A percentile compares a stretch with the other conserved stretches of the same genome.
phyloP scores from a whole-genome alignment of 129 eudicot genomes.

The Tagetes erecta region DNA sequence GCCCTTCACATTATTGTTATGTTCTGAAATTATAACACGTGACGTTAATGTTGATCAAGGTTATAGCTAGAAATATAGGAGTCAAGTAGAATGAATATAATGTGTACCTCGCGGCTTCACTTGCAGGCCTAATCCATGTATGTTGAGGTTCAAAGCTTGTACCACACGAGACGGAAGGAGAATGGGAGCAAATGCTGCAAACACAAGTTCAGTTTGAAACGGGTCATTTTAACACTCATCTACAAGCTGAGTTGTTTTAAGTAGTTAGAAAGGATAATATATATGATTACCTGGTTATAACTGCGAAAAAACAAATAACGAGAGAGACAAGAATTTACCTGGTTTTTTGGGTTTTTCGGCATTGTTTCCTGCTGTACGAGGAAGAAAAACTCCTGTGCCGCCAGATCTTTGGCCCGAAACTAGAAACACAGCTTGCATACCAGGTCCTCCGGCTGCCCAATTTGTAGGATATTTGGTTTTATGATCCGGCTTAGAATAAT shows the following conservation, averaged over 20 bases:
- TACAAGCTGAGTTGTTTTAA: too few species aligned
- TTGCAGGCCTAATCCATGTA: slow-evolving; percentile 59
- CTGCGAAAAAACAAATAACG: not conserved
- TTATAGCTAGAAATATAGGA: not conserved
- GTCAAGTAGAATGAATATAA: not conserved
- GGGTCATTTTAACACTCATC: not conserved
- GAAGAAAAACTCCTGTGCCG: slow-evolving; percentile 88
- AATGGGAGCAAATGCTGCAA: slow-evolving; percentile 71
- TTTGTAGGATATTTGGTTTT: slow-evolving; percentile 36
- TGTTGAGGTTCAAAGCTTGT: slow-evolving; percentile 70
- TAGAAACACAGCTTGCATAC: slow-evolving; percentile 68
- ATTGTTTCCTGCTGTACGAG: slow-evolving; percentile 45
- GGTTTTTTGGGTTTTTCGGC: slow-evolving; percentile 50
- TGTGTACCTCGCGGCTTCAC: slow-evolving; percentile 48
- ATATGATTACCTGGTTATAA: too few species aligned
- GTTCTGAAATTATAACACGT: slow-evolving; percentile 37
- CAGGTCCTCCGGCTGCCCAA: slow-evolving; percentile 59
- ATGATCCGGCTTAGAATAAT: slow-evolving; percentile 33
- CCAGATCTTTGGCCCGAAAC: slow-evolving; percentile 53
- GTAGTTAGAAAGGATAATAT: too few species aligned
- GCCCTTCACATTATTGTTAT: slow-evolving; percentile 28
- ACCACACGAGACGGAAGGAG: slow-evolving; percentile 78
- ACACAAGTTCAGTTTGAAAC: not conserved
- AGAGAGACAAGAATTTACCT: slow-evolving; percentile 34
- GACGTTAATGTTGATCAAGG: not conserved